phyloP scores from a whole-genome alignment of 169 alveolate species.

The Eimeria brunetti region DNA sequence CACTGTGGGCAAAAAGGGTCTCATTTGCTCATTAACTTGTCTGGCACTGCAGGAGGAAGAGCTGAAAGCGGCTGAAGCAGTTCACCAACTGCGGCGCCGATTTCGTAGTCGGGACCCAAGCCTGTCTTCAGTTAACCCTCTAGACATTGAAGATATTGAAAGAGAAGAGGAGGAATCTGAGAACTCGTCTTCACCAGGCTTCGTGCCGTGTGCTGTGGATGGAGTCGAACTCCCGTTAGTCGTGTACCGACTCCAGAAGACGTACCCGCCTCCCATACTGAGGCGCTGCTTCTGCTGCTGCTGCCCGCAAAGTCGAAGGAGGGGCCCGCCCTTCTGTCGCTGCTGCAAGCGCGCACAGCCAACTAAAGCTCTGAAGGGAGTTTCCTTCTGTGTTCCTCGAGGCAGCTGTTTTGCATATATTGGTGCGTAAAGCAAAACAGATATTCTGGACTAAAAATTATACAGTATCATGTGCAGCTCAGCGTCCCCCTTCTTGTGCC shows the following conservation, averaged over 20 bases:
- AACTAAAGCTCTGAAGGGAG: conserved; percentile 39
- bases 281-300: conserved; percentile 34
- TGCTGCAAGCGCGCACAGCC: conserved; percentile 64
- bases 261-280: conserved; percentile 41
- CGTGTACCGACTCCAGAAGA: conserved; percentile 48
- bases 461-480: background rate
- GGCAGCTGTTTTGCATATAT: conserved; percentile 56
- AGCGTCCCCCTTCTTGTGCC: background rate
- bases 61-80: conserved; percentile 18
- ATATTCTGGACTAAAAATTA: background rate
- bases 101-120: background rate
- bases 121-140: background rate
- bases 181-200: background rate
- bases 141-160: background rate
- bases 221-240: conserved; percentile 17
- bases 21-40: background rate
- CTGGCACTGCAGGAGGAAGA: conserved; percentile 37
- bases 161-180: background rate
- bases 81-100: conserved; percentile 47
- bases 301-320: background rate
- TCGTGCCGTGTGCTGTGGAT: background rate
- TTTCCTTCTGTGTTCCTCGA: conserved; percentile 63
- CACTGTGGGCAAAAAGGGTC: background rate
- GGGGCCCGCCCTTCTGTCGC: background rate
- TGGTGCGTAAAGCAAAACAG: conserved; percentile 18